Conservation (phyloP, 2,329 filamentous ascomycete species). For the Venturiaceae sp. region DNA sequence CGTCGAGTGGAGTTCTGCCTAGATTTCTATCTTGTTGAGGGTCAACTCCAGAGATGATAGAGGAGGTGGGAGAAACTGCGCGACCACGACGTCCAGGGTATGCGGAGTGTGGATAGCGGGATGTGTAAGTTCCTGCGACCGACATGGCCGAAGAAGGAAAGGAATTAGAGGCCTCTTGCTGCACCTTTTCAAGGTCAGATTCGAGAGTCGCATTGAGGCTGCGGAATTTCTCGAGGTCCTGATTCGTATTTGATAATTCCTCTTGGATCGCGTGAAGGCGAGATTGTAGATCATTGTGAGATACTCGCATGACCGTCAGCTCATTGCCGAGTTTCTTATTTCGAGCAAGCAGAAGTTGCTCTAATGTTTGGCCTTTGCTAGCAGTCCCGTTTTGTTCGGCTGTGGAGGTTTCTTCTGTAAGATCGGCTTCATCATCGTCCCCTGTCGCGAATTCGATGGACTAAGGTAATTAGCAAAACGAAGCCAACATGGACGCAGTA, state of each 20-base stretch:
- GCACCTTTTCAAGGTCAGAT: constrained; percentile 79
- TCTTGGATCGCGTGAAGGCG: constrained; percentile 73
- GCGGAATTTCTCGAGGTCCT: constrained; percentile 76
- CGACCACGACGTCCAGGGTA: constrained; percentile 46
- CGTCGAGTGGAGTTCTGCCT: constrained; percentile 37
- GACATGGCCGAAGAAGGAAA: constrained; percentile 82
- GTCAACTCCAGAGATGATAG: constrained; percentile 96
- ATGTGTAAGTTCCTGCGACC: constrained; percentile 83
- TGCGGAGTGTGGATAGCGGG: constrained; percentile 61
- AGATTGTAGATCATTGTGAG: constrained; percentile 81
- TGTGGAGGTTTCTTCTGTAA: constrained; percentile 27
- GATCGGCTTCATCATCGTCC: constrained; percentile 56
- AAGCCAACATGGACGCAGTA: neutral
- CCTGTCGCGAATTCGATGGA: constrained; percentile 95
- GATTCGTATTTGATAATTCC: constrained; percentile 72
- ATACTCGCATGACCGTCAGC: constrained; percentile 83
- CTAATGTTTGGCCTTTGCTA: constrained; percentile 61
- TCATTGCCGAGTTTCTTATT: constrained; percentile 98
- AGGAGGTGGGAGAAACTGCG: constrained; percentile 83
- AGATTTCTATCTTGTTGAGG: constrained; percentile 45
- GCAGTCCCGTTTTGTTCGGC: constrained; percentile 37
- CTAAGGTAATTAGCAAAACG: constrained; percentile 20
- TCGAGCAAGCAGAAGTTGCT: constrained; percentile 80
- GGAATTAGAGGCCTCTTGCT: constrained; percentile 72
- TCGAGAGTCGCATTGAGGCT: constrained; percentile 83